Conservation (phyloP, 2,329 filamentous ascomycete genomes). For the Fusarium pilosicola region DNA sequence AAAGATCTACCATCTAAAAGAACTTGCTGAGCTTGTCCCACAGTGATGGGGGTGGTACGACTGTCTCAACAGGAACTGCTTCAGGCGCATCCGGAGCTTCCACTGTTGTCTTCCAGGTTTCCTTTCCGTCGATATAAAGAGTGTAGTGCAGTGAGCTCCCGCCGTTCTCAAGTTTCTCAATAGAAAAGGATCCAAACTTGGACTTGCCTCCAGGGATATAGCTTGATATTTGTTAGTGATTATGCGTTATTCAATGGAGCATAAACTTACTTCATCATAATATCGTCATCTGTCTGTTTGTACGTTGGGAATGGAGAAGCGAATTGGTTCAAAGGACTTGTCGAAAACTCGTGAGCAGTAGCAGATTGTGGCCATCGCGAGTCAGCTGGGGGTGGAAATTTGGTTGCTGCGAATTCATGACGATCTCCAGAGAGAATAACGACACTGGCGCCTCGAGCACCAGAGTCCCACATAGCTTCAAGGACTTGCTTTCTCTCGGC, state of each 20-base stretch:
- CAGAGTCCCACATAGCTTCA: constrained; percentile 91
- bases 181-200: constrained; percentile 81
- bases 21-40: constrained; percentile 56
- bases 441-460: constrained; percentile 78
- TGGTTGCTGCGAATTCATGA: constrained; percentile 96
- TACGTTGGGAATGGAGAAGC: constrained; percentile 89
- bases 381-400: constrained; percentile 70
- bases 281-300: constrained; percentile 79
- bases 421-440: constrained; percentile 89
- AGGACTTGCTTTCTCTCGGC: constrained; percentile 81
- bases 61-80: constrained; percentile 40
- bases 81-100: constrained; percentile 53
- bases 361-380: constrained; percentile 71
- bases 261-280: constrained; percentile 80
- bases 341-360: constrained; percentile 89
- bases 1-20: constrained; percentile 9
- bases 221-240: constrained; percentile 50
- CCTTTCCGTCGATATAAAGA: constrained; percentile 82
- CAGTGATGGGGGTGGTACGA: constrained; percentile 48
- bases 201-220: constrained; percentile 86
- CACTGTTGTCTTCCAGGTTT: constrained; percentile 76
- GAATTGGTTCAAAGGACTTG: constrained; percentile 92
- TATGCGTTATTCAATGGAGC: not conserved
- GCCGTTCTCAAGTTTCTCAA: constrained; percentile 69
- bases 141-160: constrained; percentile 81